Percentiles rank a stretch among this genome's conserved stretches.
Evolutionary conservation across 495 filamentous ascomycete species (phyloP).

Genomic region (Cercophora scortea): DNA sequence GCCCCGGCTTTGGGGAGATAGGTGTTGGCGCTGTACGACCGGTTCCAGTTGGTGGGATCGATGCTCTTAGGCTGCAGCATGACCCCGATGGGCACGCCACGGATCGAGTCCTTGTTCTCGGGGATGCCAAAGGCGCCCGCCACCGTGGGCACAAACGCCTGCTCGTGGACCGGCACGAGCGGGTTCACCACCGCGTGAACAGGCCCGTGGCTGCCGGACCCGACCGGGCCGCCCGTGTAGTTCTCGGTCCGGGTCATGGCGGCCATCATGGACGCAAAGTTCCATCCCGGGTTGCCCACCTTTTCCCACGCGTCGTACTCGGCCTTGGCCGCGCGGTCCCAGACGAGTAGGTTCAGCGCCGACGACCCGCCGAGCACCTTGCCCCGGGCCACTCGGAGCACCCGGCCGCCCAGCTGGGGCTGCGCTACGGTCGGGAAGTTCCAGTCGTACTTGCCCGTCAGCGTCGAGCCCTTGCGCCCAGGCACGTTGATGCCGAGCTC

Average conservation of each 20-base stretch:
- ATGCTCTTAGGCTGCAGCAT: slow-evolving; percentile 33
- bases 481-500: slow-evolving; percentile 41
- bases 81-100: slow-evolving; percentile 29
- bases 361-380: slow-evolving; percentile 43
- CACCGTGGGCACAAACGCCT: slow-evolving; percentile 22
- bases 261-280: slow-evolving; percentile 36
- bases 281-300: slow-evolving; percentile 47
- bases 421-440: slow-evolving; percentile 42
- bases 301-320: slow-evolving; percentile 52
- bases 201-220: slow-evolving; percentile 15
- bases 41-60: slow-evolving; percentile 21
- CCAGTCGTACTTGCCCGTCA: slow-evolving; percentile 48
- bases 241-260: slow-evolving; percentile 31
- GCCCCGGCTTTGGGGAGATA: slow-evolving; percentile 16
- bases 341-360: slow-evolving; percentile 39
- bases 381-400: slow-evolving; percentile 32
- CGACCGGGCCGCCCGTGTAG: slow-evolving; percentile 14
- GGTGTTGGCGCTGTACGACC: slow-evolving; percentile 28
- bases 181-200: slow-evolving; percentile 27
- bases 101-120: slow-evolving; percentile 24
- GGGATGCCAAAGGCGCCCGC: slow-evolving; percentile 18
- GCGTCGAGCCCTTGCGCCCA: slow-evolving; percentile 25
- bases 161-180: slow-evolving; percentile 18
- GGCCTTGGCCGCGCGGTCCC: slow-evolving; percentile 40
- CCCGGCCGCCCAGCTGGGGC: slow-evolving; percentile 20